Conservation (phyloP, 345 rosid species). For the Aethionema arabicum region DNA sequence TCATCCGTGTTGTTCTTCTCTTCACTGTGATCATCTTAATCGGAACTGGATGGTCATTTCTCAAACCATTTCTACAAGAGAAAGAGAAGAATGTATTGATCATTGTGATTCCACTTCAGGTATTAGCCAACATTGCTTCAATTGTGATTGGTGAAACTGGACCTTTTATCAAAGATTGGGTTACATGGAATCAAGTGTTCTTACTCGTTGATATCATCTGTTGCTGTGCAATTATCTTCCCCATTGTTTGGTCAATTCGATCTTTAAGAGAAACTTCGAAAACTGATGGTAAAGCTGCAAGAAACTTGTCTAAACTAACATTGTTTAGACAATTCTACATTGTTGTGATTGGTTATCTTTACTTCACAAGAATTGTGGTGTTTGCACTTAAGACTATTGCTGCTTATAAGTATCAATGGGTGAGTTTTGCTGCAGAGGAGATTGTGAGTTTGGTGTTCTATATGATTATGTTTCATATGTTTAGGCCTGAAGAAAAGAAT, state of each 20-base stretch:
- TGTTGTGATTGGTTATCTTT: conserved; percentile 85
- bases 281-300: conserved; percentile 92
- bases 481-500: conserved; percentile 89
- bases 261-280: conserved; percentile 82
- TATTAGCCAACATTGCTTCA: conserved; percentile 82
- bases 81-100: conserved; percentile 95
- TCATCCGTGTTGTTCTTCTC: conserved; percentile 75
- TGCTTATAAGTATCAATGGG: conserved; percentile 93
- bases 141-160: conserved; percentile 95
- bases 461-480: conserved; percentile 78
- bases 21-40: conserved; percentile 91
- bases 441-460: conserved; percentile 76
- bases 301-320: conserved; percentile 80
- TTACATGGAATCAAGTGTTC: conserved; percentile 92
- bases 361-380: conserved; percentile 90
- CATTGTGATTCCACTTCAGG: conserved; percentile 96
- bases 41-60: conserved; percentile 98
- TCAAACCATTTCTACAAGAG: conserved; percentile 94
- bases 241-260: conserved; percentile 93
- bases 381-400: conserved; percentile 83
- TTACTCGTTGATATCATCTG: conserved; percentile 85
- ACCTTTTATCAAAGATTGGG: conserved; percentile 86
- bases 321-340: conserved; percentile 88
- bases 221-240: conserved; percentile 94
- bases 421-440: conserved; percentile 88